These are phyloP conservation scores for Amanita polypyramis DNA, from an alignment of 768 basidiomycete genomes.

Conservation along the genomic window DNA sequence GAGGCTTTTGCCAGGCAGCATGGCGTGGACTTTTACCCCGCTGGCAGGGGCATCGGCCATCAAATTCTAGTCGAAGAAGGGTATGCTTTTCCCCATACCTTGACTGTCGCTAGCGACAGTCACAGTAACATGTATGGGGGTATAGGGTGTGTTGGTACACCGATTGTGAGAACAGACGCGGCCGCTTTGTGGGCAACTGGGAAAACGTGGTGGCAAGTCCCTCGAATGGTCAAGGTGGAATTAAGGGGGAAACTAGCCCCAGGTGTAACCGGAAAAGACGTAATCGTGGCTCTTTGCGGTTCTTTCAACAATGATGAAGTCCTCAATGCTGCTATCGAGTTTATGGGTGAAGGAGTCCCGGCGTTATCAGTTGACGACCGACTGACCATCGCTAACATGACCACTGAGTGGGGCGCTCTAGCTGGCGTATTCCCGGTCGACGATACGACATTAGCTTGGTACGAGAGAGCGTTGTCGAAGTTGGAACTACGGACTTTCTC, in stretches of 20 bases:
- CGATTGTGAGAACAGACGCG: constrained; percentile 92
- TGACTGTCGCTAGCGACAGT: constrained; percentile 94
- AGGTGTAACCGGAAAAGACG: constrained; percentile 96
- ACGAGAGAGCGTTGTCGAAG: constrained; percentile 61
- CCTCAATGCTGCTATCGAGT: constrained; percentile 93
- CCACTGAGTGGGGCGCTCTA: constrained; percentile 98
- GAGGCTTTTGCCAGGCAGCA: constrained; percentile 84
- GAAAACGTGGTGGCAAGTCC: constrained; percentile 99
- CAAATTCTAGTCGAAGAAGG: constrained; percentile 97
- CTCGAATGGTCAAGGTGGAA: constrained; percentile 92
- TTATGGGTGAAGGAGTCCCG: constrained; percentile 79
- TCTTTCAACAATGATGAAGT: constrained; percentile 96
- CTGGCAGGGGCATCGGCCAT: constrained; percentile 95
- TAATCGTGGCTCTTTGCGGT: constrained; percentile 94
- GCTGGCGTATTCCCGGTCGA: constrained; percentile 95
- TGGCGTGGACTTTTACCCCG: constrained; percentile 90
- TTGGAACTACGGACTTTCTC: constrained; percentile 72
- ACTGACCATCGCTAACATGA: constrained; percentile 98
- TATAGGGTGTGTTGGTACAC: constrained; percentile 93
- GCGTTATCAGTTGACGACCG: constrained; percentile 82
- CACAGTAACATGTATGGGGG: constrained; percentile 99
- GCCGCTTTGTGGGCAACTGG: constrained; percentile 97
- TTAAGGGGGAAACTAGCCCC: constrained; percentile 70
- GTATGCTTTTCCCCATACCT: constrained; percentile 91
- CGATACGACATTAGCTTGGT: constrained; percentile 74